Conservation (phyloP, 768 basidiomycete genomes). For the Hysterangium stoloniferum region DNA sequence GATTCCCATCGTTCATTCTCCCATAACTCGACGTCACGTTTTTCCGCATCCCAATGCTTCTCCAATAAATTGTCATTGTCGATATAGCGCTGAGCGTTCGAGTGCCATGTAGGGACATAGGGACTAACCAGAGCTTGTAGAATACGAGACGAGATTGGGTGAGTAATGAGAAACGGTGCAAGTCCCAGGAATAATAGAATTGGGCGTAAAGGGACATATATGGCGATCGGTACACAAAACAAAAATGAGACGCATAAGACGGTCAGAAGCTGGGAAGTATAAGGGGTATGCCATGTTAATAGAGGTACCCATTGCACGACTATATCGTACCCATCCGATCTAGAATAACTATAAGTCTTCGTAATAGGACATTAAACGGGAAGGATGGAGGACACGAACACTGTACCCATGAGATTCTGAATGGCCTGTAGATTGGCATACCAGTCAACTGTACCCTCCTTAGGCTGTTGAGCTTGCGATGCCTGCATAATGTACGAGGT, state of each 20-base stretch:
- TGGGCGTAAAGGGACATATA: conserved; percentile 30
- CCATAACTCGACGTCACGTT: conserved; percentile 65
- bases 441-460: conserved; percentile 72
- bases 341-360: conserved; percentile 21
- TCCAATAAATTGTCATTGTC: conserved; percentile 65
- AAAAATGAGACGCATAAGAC: conserved; percentile 37
- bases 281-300: conserved; percentile 43
- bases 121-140: conserved; percentile 25
- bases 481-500: conserved; percentile 22
- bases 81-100: conserved; percentile 29
- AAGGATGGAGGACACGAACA: conserved; percentile 38
- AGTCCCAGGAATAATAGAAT: conserved; percentile 43
- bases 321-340: conserved; percentile 54
- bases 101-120: conserved; percentile 16
- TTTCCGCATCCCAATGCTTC: conserved; percentile 53
- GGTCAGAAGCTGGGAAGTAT: conserved; percentile 47
- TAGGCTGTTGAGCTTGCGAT: conserved; percentile 26
- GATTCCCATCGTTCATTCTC: conserved; percentile 68
- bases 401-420: conserved; percentile 83
- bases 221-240: conserved; percentile 22
- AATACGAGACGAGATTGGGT: conserved; percentile 35
- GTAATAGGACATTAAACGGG: background rate
- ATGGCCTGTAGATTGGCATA: conserved; percentile 83
- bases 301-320: conserved; percentile 44
- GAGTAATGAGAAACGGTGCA: conserved; percentile 42